Base-by-base conservation (phyloP, 192 early-diverging fungal genomes). In the Geranomyces variabilis region DNA sequence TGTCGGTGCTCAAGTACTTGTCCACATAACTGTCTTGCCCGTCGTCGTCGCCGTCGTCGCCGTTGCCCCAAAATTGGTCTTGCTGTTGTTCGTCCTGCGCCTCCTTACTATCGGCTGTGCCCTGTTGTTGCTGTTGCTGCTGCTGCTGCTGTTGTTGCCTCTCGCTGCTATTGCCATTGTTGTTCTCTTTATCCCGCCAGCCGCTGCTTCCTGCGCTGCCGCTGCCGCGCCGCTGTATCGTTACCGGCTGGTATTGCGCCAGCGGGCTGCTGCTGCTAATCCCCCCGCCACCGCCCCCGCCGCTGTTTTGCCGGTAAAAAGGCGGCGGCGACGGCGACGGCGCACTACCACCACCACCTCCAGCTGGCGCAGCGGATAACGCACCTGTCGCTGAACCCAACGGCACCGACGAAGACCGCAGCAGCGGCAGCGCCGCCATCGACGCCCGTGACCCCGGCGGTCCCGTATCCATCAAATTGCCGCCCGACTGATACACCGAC, bases 31-130 rank as follows among this genome's bases (percentile, higher is more conserved):
- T 60, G 8, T 24, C 55, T 22, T 12, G 9, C 14, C 55, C 55
- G 10, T 57, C 19, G 46, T 87, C n/a, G 71, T 74, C 28, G 94
- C 94, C 75, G 94, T 94, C 61, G 80, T 86, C 21, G 65, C 73
- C 43, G 93, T 94, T 43, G 93, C 96, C 72, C 89, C 36, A 41
- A 41, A 41, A 41, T 7, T 41, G 36, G 36, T 41, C 36, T 7
- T 41, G 5, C 36, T 41, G 36, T 7, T 41, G 36, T 3, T 41
- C 36, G 10, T 41, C 36, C 36, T 41, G 36, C 36, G 3, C 36
- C 36, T 41, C 5, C 36, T 41, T 41, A 41, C 10, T 41, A 3
- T 41, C n/a, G n/a, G n/a, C n/a, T 41, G 5, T 41, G 36, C 36
- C 36, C 36, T 3, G n/a, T n/a, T 26, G 7, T 9, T 53, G 4